A percentile compares a stretch with the other conserved stretches of the same genome.
Conservation (phyloP, 805 yeast species). For the Ogataea pignaliae region DNA sequence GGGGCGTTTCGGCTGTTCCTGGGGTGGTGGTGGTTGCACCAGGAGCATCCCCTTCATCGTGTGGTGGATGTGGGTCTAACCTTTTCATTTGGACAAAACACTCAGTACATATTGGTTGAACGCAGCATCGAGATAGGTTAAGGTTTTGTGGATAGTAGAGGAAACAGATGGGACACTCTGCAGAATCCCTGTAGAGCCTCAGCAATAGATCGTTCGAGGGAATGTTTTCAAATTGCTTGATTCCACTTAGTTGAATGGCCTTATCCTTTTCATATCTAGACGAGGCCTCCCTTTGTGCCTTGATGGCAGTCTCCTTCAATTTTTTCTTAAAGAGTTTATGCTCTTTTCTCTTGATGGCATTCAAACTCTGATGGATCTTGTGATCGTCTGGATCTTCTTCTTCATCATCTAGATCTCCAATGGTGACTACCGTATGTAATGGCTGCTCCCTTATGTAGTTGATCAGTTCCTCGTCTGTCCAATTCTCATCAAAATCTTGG, state of each 20-base stretch:
- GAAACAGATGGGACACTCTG: slow-evolving; percentile 95
- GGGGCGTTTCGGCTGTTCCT: slow-evolving; percentile 25
- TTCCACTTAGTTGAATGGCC: slow-evolving; percentile 21
- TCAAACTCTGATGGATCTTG: slow-evolving; percentile 46
- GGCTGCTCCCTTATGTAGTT: slow-evolving; percentile 45
- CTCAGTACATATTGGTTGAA: slow-evolving; percentile 91
- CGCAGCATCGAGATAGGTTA: slow-evolving; percentile 82
- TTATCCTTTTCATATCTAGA: slow-evolving; percentile 29
- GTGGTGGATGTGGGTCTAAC: slow-evolving; percentile 90
- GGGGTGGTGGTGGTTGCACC: slow-evolving; percentile 9
- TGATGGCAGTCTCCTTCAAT: slow-evolving; percentile 35
- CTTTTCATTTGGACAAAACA: slow-evolving; percentile 96
- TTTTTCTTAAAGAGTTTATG: slow-evolving; percentile 38
- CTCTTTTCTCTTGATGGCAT: slow-evolving; percentile 44
- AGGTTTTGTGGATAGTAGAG: slow-evolving; percentile 74
- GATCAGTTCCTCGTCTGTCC: slow-evolving; percentile 70
- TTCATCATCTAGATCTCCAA: slow-evolving; percentile 44
- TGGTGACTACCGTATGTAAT: slow-evolving; percentile 50
- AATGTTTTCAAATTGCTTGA: slow-evolving; percentile 26
- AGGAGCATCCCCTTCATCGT: slow-evolving; percentile 43
- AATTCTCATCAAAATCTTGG: slow-evolving; percentile 66
- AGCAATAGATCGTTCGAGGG: slow-evolving; percentile 46
- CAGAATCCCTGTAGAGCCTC: slow-evolving; percentile 58
- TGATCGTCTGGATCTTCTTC: slow-evolving; percentile 62
- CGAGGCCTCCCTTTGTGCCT: slow-evolving; percentile 35